These are phyloP conservation scores for Hyparrhenia diplandra DNA, from an alignment of 176 grass and related monocot genomes.

Conservation along the genomic window DNA sequence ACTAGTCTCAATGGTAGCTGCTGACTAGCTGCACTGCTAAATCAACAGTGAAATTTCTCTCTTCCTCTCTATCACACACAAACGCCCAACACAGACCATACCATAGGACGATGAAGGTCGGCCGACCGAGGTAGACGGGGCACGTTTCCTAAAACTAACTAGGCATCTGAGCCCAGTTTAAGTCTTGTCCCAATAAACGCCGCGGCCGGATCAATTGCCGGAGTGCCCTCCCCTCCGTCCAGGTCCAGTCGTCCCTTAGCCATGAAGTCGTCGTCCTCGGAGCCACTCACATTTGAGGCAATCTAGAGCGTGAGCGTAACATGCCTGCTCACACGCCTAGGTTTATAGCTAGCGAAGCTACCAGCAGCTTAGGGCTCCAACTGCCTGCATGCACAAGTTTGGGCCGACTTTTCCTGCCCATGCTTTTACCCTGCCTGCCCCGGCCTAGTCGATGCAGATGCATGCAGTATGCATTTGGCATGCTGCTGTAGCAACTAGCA, in stretches of 20 bases:
- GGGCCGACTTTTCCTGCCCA: constrained; percentile 31
- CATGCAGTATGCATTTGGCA: constrained; percentile 15
- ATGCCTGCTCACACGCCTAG: constrained; percentile 36
- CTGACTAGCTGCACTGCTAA: no score
- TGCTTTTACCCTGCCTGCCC: constrained; percentile 50
- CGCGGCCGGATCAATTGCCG: constrained; percentile 11
- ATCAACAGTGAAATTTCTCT: no score
- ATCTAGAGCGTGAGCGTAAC: constrained; percentile 37
- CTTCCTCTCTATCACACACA: no score
- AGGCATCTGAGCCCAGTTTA: no score
- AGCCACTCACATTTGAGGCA: constrained; percentile 59
- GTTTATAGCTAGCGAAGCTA: constrained; percentile 1
- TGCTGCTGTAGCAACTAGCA: no score
- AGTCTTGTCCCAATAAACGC: constrained; percentile 19
- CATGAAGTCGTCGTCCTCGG: constrained; percentile 3
- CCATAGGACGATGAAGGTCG: no score
- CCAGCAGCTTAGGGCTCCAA: neutral
- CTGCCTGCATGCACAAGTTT: constrained; percentile 31
- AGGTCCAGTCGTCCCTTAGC: neutral
- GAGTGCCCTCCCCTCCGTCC: neutral
- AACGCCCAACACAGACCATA: no score
- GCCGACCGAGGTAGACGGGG: no score
- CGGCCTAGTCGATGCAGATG: neutral
- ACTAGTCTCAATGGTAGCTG: no score
- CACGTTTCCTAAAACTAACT: no score